These are phyloP conservation scores for Penicillium sp. DNA, from an alignment of 2,329 filamentous ascomycete species.

Conservation along the genomic window DNA sequence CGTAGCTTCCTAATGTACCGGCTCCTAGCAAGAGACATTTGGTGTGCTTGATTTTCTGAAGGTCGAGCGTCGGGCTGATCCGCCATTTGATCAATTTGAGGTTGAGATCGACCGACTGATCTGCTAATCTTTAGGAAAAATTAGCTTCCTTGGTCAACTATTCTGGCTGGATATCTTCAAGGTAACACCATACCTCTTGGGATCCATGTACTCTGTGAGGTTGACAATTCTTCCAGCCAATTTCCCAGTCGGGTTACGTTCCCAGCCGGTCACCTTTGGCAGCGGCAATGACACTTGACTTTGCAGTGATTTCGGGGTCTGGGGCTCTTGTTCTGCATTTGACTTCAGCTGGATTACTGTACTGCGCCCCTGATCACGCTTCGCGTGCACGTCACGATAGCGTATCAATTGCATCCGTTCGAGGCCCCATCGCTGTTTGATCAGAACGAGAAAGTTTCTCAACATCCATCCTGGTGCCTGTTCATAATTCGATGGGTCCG, in stretches of 20 bases:
- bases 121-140: slow-evolving; percentile 59
- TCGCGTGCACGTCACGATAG: slow-evolving; percentile 78
- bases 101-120: slow-evolving; percentile 93
- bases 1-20: slow-evolving; percentile 90
- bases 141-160: not conserved
- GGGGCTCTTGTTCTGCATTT: slow-evolving; percentile 29
- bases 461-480: slow-evolving; percentile 90
- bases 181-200: slow-evolving; percentile 52
- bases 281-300: slow-evolving; percentile 43
- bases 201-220: slow-evolving; percentile 91
- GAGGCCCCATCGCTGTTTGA: slow-evolving; percentile 77
- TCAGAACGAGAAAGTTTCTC: slow-evolving; percentile 80
- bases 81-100: slow-evolving; percentile 99
- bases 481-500: slow-evolving; percentile 86
- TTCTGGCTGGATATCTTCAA: not conserved
- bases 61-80: slow-evolving; percentile 80
- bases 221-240: slow-evolving; percentile 75
- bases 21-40: slow-evolving; percentile 89
- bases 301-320: slow-evolving; percentile 18
- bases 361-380: slow-evolving; percentile 76
- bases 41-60: slow-evolving; percentile 84
- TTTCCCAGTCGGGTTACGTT: slow-evolving; percentile 76
- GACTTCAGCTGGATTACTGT: slow-evolving; percentile 66
- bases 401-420: slow-evolving; percentile 79
- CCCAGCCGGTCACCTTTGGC: slow-evolving; percentile 95